Evolutionary conservation across 306 rosid genomes (phyloP).

Genomic region (Vigna hirtella): DNA sequence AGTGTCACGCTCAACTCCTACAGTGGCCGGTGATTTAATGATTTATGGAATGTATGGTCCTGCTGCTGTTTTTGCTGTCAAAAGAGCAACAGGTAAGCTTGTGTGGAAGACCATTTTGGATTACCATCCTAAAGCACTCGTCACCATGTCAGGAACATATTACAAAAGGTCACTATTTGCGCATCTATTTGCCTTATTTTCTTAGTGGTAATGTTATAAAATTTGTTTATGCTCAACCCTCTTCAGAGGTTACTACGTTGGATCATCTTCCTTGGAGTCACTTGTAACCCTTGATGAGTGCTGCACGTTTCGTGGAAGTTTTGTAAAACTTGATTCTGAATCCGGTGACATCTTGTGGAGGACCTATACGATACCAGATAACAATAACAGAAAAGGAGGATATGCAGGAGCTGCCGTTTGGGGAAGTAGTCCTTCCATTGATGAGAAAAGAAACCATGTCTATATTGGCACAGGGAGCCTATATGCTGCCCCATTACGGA

Average conservation of each 20-base stretch:
- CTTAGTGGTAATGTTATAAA: neutral
- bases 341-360: conserved; percentile 63
- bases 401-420: conserved; percentile 74
- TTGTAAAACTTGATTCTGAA: conserved; percentile 45
- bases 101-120: conserved; percentile 60
- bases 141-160: conserved; percentile 74
- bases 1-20: conserved; percentile 64
- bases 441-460: conserved; percentile 50
- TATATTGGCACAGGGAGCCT: conserved; percentile 70
- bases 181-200: neutral
- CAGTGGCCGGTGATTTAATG: conserved; percentile 47
- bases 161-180: conserved; percentile 50
- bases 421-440: conserved; percentile 87
- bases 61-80: conserved; percentile 58
- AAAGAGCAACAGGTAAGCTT: conserved; percentile 52
- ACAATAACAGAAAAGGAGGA: conserved; percentile 41
- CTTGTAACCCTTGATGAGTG: conserved; percentile 42
- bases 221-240: neutral
- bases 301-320: conserved; percentile 69
- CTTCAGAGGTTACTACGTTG: conserved; percentile 41
- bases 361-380: conserved; percentile 66
- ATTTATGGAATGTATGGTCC: conserved; percentile 62
- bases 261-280: conserved; percentile 52
- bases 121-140: conserved; percentile 39
- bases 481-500: conserved; percentile 56